Conservation (phyloP, 768 basidiomycete species). For the Suillus subaureus region DNA sequence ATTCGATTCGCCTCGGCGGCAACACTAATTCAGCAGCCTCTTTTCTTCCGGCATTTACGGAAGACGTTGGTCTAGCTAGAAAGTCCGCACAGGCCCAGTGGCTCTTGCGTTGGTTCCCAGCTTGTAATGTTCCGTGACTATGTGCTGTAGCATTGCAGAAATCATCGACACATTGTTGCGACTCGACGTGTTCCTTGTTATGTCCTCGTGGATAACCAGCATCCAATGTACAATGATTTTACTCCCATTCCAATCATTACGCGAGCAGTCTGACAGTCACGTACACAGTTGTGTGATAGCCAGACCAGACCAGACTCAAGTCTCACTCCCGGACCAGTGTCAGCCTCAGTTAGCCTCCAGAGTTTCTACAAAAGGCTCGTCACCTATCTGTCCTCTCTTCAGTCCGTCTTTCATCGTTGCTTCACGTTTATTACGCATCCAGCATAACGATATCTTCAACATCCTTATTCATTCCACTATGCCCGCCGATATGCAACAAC, state of each 20-base stretch:
- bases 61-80: background rate
- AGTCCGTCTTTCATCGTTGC: background rate
- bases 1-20: too few species aligned
- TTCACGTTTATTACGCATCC: background rate
- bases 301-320: background rate
- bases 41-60: background rate
- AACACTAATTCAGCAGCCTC: background rate
- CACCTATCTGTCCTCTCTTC: background rate
- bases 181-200: background rate
- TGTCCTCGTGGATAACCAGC: background rate
- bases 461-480: constrained; percentile 1
- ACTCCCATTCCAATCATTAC: background rate
- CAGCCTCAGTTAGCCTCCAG: background rate
- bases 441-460: background rate
- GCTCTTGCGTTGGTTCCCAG: background rate
- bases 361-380: background rate
- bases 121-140: background rate
- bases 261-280: background rate
- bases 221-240: background rate
- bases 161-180: background rate
- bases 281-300: too few species aligned
- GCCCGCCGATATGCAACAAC: background rate
- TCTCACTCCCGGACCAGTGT: background rate
- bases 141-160: background rate
- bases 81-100: background rate